These are phyloP conservation scores for Thermothielavioides terrestris DNA, from an alignment of 495 filamentous ascomycete genomes.

Conservation along the genomic window DNA sequence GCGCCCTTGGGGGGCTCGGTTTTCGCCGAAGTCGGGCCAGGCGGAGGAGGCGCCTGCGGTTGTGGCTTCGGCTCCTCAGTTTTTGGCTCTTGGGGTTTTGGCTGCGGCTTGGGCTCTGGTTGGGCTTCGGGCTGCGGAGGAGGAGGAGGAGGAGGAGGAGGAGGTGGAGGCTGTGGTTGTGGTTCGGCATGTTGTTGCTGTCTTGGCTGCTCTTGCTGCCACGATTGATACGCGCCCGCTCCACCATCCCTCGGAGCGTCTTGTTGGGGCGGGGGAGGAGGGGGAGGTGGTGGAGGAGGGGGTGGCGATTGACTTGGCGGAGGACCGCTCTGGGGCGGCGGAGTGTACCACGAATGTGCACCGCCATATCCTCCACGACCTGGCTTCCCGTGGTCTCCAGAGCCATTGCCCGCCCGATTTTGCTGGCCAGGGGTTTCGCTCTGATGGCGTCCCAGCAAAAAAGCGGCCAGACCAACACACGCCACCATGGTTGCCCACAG, in stretches of 20 bases:
- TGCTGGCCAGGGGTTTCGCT: not conserved
- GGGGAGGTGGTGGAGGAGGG: constrained; percentile 30
- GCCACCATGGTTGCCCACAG: not conserved
- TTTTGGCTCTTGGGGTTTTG: not conserved
- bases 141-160: constrained; percentile 11
- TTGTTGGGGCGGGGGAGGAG: constrained; percentile 26
- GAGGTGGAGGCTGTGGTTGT: constrained; percentile 7
- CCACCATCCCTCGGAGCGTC: constrained; percentile 21
- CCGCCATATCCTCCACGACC: constrained; percentile 13
- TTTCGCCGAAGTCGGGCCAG: constrained; percentile 15
- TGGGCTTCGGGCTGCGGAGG: constrained; percentile 12
- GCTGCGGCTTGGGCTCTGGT: not conserved
- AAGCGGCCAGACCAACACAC: constrained; percentile 6
- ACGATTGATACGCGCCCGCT: constrained; percentile 32
- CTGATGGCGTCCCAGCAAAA: constrained; percentile 6
- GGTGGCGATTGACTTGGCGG: constrained; percentile 36
- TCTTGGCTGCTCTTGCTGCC: constrained; percentile 32
- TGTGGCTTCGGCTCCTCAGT: constrained; percentile 3
- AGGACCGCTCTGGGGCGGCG: constrained; percentile 27
- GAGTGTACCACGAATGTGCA: constrained; percentile 18
- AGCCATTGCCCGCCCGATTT: constrained; percentile 11
- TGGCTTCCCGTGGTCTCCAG: not conserved
- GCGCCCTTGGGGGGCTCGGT: constrained; percentile 36
- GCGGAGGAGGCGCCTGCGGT: constrained; percentile 23
- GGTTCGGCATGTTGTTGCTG: constrained; percentile 21